Percentiles rank a stretch among this genome's conserved stretches.
phyloP scores from a whole-genome alignment of 2,329 filamentous ascomycete species.

The Aspergillus neotritici region DNA sequence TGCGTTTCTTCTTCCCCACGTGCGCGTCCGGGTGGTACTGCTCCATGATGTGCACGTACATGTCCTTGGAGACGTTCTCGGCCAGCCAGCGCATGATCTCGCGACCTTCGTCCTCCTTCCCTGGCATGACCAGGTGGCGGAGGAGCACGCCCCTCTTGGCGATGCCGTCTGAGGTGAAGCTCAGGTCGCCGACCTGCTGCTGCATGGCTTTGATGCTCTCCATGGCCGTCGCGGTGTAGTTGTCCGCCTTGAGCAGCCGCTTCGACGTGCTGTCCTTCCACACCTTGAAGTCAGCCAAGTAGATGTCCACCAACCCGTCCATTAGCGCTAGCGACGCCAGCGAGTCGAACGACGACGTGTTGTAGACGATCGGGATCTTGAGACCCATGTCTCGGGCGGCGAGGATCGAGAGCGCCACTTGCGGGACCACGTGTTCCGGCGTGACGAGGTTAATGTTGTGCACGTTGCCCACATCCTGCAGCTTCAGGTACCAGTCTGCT shows the following conservation, averaged over 20 bases:
- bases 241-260: slow-evolving; percentile 69
- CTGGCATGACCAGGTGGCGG: slow-evolving; percentile 79
- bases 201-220: slow-evolving; percentile 79
- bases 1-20: slow-evolving; percentile 62
- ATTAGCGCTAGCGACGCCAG: slow-evolving; percentile 65
- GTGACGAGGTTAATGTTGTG: slow-evolving; percentile 89
- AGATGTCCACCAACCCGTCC: slow-evolving; percentile 77
- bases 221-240: slow-evolving; percentile 65
- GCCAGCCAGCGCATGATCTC: slow-evolving; percentile 74
- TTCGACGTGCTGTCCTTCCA: slow-evolving; percentile 63
- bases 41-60: slow-evolving; percentile 84
- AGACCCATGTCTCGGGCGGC: slow-evolving; percentile 66
- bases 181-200: slow-evolving; percentile 72
- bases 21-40: slow-evolving; percentile 77
- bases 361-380: slow-evolving; percentile 71
- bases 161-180: slow-evolving; percentile 74
- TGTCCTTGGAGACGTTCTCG: slow-evolving; percentile 63
- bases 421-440: slow-evolving; percentile 79
- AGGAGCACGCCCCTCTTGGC: slow-evolving; percentile 72
- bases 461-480: slow-evolving; percentile 72
- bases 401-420: slow-evolving; percentile 71
- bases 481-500: slow-evolving; percentile 74
- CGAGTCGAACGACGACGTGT: slow-evolving; percentile 76
- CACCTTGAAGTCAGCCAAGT: slow-evolving; percentile 83
- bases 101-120: slow-evolving; percentile 65